A percentile compares a stretch with the other conserved stretches of the same genome.
Evolutionary conservation across 768 basidiomycete species (phyloP).

Genomic region (Rhodocollybia butyracea): DNA sequence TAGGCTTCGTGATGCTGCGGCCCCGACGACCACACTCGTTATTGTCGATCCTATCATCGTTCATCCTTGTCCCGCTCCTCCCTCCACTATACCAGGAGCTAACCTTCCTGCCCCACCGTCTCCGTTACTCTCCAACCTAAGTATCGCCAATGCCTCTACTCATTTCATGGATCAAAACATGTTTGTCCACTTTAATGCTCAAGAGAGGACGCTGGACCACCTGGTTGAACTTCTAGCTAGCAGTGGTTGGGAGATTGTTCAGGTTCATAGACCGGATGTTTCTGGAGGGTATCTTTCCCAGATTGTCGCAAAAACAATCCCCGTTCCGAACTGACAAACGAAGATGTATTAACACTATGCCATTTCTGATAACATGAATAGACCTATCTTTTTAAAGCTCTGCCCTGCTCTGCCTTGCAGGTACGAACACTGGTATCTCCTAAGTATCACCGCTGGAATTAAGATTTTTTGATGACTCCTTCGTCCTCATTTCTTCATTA

Average conservation of each 20-base stretch:
- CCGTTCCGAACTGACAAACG: not conserved
- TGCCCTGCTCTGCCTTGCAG: too few relatives aligned
- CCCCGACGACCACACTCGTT: slow-evolving; percentile 21
- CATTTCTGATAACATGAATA: too few relatives aligned
- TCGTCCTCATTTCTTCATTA: too few relatives aligned
- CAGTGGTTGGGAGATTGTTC: slow-evolving; percentile 2
- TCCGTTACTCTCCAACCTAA: slow-evolving; percentile 20
- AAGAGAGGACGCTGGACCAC: not conserved
- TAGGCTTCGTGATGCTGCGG: slow-evolving; percentile 24
- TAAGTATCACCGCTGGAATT: too few relatives aligned
- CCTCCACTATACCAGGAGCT: not conserved
- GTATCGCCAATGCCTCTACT: slow-evolving; percentile 11
- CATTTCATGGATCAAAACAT: slow-evolving; percentile 9
- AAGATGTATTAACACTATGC: not conserved
- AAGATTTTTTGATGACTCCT: too few relatives aligned
- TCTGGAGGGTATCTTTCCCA: slow-evolving; percentile 2
- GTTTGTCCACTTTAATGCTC: slow-evolving; percentile 10
- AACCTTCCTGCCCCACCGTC: slow-evolving; percentile 12
- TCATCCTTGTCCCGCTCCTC: slow-evolving; percentile 10
- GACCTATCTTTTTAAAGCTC: too few relatives aligned
- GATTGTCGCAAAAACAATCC: not conserved
- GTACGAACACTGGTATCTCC: too few relatives aligned
- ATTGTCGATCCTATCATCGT: slow-evolving; percentile 17
- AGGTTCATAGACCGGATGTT: not conserved
- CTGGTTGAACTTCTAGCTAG: not conserved